Evolutionary conservation across 1,284 basidiomycete species (phyloP).

Genomic region (Mycena sp.): DNA sequence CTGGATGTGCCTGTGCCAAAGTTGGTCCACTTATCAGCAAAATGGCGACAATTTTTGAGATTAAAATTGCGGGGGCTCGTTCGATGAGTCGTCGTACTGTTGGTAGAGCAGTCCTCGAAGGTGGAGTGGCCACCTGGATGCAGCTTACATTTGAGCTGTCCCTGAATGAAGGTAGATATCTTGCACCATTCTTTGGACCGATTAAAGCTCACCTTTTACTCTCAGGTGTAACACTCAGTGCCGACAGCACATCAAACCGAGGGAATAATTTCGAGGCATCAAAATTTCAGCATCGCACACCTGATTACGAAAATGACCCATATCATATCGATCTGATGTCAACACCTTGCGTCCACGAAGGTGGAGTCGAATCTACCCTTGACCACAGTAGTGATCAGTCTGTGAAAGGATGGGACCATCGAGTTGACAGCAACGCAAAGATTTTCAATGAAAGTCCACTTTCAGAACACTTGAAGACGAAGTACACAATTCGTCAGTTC

Average conservation of each 20-base stretch:
- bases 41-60: slow-evolving; percentile 3
- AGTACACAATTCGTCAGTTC: no score
- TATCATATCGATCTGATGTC: background rate
- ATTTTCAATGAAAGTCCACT: no score
- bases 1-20: background rate
- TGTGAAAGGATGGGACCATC: no score
- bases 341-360: background rate
- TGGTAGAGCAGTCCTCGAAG: slow-evolving; percentile 19
- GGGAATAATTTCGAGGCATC: background rate
- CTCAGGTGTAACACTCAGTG: slow-evolving; percentile 18
- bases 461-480: no score
- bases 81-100: slow-evolving; percentile 27
- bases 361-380: background rate
- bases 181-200: background rate
- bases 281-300: background rate
- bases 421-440: no score
- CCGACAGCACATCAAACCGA: slow-evolving; percentile 15
- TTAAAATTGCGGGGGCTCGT: background rate
- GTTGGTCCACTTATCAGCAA: background rate
- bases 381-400: background rate
- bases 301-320: background rate
- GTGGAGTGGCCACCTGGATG: slow-evolving; percentile 17
- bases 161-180: background rate
- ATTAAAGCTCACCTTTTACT: background rate
- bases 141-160: slow-evolving; percentile 14